Evolutionary conservation across 2,329 filamentous ascomycete species (phyloP).

Genomic region (Didymella glomerata): DNA sequence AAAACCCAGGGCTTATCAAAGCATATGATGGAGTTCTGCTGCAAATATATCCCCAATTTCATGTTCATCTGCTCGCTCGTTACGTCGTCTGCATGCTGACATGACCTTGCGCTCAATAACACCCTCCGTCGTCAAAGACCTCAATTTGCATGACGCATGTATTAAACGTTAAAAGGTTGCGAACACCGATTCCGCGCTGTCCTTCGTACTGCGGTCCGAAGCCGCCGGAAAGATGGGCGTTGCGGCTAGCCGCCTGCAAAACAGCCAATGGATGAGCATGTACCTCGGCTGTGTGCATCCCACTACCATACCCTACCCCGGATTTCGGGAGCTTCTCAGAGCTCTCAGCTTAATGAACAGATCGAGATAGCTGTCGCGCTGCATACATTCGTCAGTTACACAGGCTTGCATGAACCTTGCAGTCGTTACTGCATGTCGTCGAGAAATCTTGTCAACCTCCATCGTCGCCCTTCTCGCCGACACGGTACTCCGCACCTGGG

Average conservation of each 20-base stretch:
- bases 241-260: conserved; percentile 6
- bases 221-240: conserved; percentile 21
- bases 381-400: neutral
- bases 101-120: too few species aligned
- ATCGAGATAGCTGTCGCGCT: neutral
- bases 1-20: conserved; percentile 49
- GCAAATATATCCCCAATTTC: conserved; percentile 38
- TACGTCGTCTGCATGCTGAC: neutral
- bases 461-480: conserved; percentile 9
- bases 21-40: conserved; percentile 48
- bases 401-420: neutral
- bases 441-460: conserved; percentile 8
- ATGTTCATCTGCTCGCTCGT: conserved; percentile 11
- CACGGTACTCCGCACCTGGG: conserved; percentile 29
- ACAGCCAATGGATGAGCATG: conserved; percentile 31
- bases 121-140: too few species aligned
- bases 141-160: too few species aligned
- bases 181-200: neutral
- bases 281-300: conserved; percentile 41
- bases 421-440: neutral
- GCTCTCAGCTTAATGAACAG: neutral
- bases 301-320: conserved; percentile 31
- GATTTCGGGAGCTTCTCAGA: conserved; percentile 23
- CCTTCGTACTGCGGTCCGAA: conserved; percentile 7
- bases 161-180: neutral